These are phyloP conservation scores for Trametes cingulata DNA, from an alignment of 768 basidiomycete genomes.

Conservation along the genomic window DNA sequence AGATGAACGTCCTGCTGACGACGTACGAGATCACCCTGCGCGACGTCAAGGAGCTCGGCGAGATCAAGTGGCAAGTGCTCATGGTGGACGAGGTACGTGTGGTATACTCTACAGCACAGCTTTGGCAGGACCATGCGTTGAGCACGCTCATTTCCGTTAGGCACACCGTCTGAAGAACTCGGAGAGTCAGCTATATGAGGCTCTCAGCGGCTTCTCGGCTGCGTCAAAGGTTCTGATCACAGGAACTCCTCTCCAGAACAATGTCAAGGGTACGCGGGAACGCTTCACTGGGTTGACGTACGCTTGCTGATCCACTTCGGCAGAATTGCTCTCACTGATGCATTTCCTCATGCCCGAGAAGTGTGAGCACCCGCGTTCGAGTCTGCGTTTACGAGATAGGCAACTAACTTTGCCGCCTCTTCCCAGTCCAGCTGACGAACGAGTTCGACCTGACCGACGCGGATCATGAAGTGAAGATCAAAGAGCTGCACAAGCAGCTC, in stretches of 20 bases:
- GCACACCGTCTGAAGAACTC: slow-evolving; percentile 98
- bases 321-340: slow-evolving; percentile 95
- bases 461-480: slow-evolving; percentile 93
- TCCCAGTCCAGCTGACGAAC: slow-evolving; percentile 84
- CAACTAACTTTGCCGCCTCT: slow-evolving; percentile 5
- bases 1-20: slow-evolving; percentile 96
- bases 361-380: slow-evolving; percentile 54
- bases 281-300: not conserved
- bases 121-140: not conserved
- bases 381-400: not conserved
- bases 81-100: slow-evolving; percentile 88
- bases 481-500: slow-evolving; percentile 90
- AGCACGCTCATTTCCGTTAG: slow-evolving; percentile 37
- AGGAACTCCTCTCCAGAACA: slow-evolving; percentile 97
- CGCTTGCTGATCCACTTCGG: slow-evolving; percentile 17
- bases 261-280: slow-evolving; percentile 82
- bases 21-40: slow-evolving; percentile 96
- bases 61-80: slow-evolving; percentile 96
- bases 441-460: slow-evolving; percentile 94
- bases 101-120: slow-evolving; percentile 1
- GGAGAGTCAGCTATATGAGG: slow-evolving; percentile 96
- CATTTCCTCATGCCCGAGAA: slow-evolving; percentile 99
- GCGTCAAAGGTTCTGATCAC: slow-evolving; percentile 96
- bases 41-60: slow-evolving; percentile 83
- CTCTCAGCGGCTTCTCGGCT: slow-evolving; percentile 83